phyloP scores from a whole-genome alignment of 345 rosid species.

The Camelina neglecta region DNA sequence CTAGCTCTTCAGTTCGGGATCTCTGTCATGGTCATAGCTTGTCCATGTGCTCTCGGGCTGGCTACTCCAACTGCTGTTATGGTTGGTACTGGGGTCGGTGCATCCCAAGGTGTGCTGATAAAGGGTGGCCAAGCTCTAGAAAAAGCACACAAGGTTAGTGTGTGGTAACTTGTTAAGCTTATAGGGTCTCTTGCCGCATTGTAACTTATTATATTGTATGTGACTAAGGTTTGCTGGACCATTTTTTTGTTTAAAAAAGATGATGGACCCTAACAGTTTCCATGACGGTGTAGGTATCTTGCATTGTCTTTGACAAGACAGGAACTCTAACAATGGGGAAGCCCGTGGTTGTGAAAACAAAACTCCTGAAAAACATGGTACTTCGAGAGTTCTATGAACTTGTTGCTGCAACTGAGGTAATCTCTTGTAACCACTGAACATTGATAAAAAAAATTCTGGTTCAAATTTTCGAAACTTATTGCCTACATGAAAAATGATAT shows the following conservation, averaged over 20 bases:
- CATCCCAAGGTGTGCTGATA: slow-evolving; percentile 90
- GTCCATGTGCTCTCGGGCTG: slow-evolving; percentile 95
- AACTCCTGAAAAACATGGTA: slow-evolving; percentile 69
- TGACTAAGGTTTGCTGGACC: neutral
- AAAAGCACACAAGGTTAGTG: slow-evolving; percentile 77
- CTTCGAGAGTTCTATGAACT: slow-evolving; percentile 79
- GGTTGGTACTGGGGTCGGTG: slow-evolving; percentile 99
- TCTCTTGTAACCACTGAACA: slow-evolving; percentile 11
- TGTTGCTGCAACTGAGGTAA: slow-evolving; percentile 86
- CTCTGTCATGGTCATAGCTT: slow-evolving; percentile 97
- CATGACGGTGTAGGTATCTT: slow-evolving; percentile 61
- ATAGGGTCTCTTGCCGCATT: slow-evolving; percentile 9
- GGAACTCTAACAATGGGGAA: slow-evolving; percentile 95
- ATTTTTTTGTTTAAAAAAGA: neutral
- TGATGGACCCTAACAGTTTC: neutral
- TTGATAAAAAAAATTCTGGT: neutral
- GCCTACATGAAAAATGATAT: neutral
- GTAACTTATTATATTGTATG: neutral
- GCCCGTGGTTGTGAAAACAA: slow-evolving; percentile 81
- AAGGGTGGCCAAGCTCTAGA: slow-evolving; percentile 97
- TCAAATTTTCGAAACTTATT: neutral
- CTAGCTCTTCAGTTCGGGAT: slow-evolving; percentile 98
- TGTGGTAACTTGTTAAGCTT: neutral
- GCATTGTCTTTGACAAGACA: slow-evolving; percentile 96
- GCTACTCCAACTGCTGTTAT: slow-evolving; percentile 99